Evolutionary conservation across 2,329 filamentous ascomycete species (phyloP).

Genomic region (Xylaria sp.): DNA sequence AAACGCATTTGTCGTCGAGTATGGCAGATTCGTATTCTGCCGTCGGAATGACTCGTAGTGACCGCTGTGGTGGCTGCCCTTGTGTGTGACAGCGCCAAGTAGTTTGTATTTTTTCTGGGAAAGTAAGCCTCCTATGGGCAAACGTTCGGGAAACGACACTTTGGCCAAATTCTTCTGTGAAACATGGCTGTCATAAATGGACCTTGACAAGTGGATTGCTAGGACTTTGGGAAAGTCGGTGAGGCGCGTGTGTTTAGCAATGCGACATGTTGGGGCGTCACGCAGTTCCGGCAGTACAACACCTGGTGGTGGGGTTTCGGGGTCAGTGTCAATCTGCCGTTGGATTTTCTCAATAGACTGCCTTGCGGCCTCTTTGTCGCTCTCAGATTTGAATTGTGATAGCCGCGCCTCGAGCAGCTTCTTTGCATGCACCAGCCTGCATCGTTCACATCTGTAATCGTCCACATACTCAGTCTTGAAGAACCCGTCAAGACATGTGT

Average conservation of each 20-base stretch:
- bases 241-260: slow-evolving; percentile 88
- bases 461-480: slow-evolving; percentile 97
- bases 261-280: slow-evolving; percentile 81
- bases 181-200: slow-evolving; percentile 83
- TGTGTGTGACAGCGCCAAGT: slow-evolving; percentile 89
- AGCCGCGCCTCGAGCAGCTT: slow-evolving; percentile 70
- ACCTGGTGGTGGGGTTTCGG: slow-evolving; percentile 78
- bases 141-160: slow-evolving; percentile 87
- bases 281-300: slow-evolving; percentile 79
- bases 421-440: slow-evolving; percentile 83
- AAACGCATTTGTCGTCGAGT: slow-evolving; percentile 83
- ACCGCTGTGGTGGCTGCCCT: slow-evolving; percentile 93
- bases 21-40: slow-evolving; percentile 82
- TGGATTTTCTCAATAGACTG: slow-evolving; percentile 73
- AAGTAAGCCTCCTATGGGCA: slow-evolving; percentile 82
- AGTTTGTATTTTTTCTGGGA: slow-evolving; percentile 84
- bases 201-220: slow-evolving; percentile 90
- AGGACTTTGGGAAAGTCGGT: slow-evolving; percentile 89
- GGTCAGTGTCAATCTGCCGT: slow-evolving; percentile 78
- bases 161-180: slow-evolving; percentile 96
- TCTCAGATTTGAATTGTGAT: slow-evolving; percentile 62
- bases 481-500: slow-evolving; percentile 89
- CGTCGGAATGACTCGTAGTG: slow-evolving; percentile 97
- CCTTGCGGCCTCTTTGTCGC: slow-evolving; percentile 62
- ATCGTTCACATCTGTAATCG: slow-evolving; percentile 95